phyloP scores from a whole-genome alignment of 371 early-diverging fungal genomes.

The Mucor indicus region DNA sequence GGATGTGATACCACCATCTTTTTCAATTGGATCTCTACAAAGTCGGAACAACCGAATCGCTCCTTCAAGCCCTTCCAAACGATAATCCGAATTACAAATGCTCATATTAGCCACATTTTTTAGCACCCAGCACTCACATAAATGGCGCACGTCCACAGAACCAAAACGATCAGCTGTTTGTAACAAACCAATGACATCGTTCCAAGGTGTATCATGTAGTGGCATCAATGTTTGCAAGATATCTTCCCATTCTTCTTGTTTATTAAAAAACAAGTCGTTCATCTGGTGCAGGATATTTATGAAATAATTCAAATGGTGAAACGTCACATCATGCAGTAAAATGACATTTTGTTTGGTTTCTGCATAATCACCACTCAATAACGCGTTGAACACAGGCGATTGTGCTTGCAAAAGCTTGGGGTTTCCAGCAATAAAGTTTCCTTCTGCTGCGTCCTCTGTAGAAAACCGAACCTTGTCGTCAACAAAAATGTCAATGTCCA shows the following conservation, averaged over 20 bases:
- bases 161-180: slow-evolving; percentile 30
- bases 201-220: too few species aligned
- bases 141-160: background rate
- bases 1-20: slow-evolving; percentile 20
- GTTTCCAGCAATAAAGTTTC: slow-evolving; percentile 4
- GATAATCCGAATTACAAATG: background rate
- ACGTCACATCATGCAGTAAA: slow-evolving; percentile 23
- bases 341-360: slow-evolving; percentile 18
- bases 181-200: slow-evolving; percentile 20
- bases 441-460: slow-evolving; percentile 11
- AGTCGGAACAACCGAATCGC: slow-evolving; percentile 20
- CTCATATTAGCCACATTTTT: background rate
- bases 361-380: slow-evolving; percentile 23
- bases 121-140: slow-evolving; percentile 32
- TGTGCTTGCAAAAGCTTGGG: slow-evolving; percentile 8
- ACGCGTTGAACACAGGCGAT: slow-evolving; percentile 27
- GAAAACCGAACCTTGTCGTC: slow-evolving; percentile 9
- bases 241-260: background rate
- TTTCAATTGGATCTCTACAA: slow-evolving; percentile 20
- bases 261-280: slow-evolving; percentile 1
- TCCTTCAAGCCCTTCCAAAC: slow-evolving; percentile 13
- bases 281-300: slow-evolving; percentile 7
- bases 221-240: background rate
- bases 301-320: slow-evolving; percentile 8
- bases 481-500: background rate